Evolutionary conservation across 2,329 filamentous ascomycete species (phyloP).

Genomic region (Onygena corvina): DNA sequence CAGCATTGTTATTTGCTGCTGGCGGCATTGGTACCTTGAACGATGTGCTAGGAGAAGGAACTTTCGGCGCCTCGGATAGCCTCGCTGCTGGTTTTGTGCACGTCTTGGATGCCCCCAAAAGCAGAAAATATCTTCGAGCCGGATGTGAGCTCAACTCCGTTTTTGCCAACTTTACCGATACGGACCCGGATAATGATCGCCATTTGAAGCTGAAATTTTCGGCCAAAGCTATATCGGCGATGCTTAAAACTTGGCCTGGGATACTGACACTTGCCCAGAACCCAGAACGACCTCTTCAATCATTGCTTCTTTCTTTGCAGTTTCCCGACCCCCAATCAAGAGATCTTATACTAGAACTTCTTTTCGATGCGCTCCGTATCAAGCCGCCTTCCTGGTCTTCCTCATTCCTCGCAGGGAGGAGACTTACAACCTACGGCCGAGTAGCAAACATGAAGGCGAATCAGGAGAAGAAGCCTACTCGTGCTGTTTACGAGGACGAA

Average conservation of each 20-base stretch:
- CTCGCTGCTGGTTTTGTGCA: constrained; percentile 79
- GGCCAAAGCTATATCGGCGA: constrained; percentile 78
- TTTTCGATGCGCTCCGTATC: constrained; percentile 75
- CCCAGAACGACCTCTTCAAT: constrained; percentile 70
- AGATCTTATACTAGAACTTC: constrained; percentile 74
- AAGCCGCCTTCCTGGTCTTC: constrained; percentile 92
- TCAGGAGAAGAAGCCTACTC: constrained; percentile 40
- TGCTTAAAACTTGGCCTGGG: constrained; percentile 88
- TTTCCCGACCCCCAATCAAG: constrained; percentile 45
- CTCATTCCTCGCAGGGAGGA: constrained; percentile 81
- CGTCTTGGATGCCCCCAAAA: constrained; percentile 70
- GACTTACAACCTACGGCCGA: constrained; percentile 91
- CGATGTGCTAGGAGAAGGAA: constrained; percentile 82
- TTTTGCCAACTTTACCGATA: constrained; percentile 88
- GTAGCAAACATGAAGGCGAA: constrained; percentile 62
- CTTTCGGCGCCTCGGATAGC: constrained; percentile 85
- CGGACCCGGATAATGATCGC: constrained; percentile 44
- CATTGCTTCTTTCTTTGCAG: constrained; percentile 57
- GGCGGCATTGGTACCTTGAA: constrained; percentile 78
- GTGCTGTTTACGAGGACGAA: constrained; percentile 52
- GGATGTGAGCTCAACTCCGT: constrained; percentile 81
- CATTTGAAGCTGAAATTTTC: constrained; percentile 68
- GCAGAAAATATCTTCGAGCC: constrained; percentile 68
- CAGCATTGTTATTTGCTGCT: constrained; percentile 64
- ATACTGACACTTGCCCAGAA: constrained; percentile 81